Percentiles rank a stretch among this genome's conserved stretches.
phyloP scores from a whole-genome alignment of 2,329 filamentous ascomycete genomes.

The Arthrocladium fulminans region DNA sequence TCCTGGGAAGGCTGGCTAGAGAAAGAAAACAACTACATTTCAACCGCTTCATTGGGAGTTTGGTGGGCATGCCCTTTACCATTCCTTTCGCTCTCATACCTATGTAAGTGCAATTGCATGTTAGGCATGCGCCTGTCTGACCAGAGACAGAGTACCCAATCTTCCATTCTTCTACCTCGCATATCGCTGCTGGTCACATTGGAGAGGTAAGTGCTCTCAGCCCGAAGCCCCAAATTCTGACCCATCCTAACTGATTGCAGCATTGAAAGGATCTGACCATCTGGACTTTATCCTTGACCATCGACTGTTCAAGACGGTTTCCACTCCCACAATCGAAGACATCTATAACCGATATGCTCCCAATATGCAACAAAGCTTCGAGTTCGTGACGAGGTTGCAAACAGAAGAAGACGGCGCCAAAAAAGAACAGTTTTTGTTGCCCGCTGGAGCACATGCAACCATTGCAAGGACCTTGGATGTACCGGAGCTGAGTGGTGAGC shows the following conservation, averaged over 20 bases:
- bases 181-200: slow-evolving; percentile 86
- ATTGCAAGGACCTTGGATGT: slow-evolving; percentile 56
- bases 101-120: slow-evolving; percentile 50
- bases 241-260: slow-evolving; percentile 30
- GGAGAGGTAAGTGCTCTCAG: slow-evolving; percentile 47
- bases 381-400: slow-evolving; percentile 27
- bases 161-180: slow-evolving; percentile 93
- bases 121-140: slow-evolving; percentile 8
- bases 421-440: slow-evolving; percentile 39
- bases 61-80: slow-evolving; percentile 73
- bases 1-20: slow-evolving; percentile 64
- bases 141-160: slow-evolving; percentile 63
- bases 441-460: slow-evolving; percentile 43
- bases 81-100: slow-evolving; percentile 76
- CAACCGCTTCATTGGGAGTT: slow-evolving; percentile 68
- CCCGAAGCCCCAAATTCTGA: slow-evolving; percentile 18
- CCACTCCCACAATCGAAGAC: slow-evolving; percentile 62
- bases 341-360: slow-evolving; percentile 52
- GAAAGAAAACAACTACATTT: slow-evolving; percentile 73
- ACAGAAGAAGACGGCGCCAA: slow-evolving; percentile 27
- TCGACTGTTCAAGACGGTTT: slow-evolving; percentile 56
- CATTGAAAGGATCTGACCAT: slow-evolving; percentile 74
- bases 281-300: slow-evolving; percentile 71
- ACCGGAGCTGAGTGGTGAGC: slow-evolving; percentile 61
- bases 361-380: slow-evolving; percentile 26